phyloP scores from a whole-genome alignment of 2,329 filamentous ascomycete species.

The Acephala macrosclerotiorum region DNA sequence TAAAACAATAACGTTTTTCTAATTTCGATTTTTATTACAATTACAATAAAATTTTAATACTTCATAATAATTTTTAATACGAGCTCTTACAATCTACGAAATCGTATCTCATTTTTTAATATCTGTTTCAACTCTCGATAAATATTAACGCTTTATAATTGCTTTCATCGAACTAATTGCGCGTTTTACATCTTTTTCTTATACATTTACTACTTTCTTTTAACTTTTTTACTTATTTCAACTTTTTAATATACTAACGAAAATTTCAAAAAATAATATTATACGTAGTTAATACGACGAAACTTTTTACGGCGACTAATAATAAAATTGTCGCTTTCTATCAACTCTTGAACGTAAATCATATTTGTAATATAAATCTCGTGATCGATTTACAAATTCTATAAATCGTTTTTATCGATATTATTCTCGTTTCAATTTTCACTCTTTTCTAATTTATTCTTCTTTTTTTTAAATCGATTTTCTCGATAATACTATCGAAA shows the following conservation, averaged over 20 bases:
- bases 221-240: constrained; percentile 18
- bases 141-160: constrained; percentile 18
- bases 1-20: constrained; percentile 18
- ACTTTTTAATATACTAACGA: constrained; percentile 14
- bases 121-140: constrained; percentile 20
- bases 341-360: constrained; percentile 24
- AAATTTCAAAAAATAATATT: constrained; percentile 23
- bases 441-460: constrained; percentile 16
- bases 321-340: constrained; percentile 26
- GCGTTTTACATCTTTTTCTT: constrained; percentile 19
- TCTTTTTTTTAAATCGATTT: constrained; percentile 16
- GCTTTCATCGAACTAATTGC: constrained; percentile 19
- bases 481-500: constrained; percentile 15
- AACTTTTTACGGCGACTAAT: constrained; percentile 24
- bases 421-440: constrained; percentile 14
- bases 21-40: constrained; percentile 15
- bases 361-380: background rate
- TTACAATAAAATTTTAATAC: constrained; percentile 19
- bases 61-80: constrained; percentile 24
- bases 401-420: constrained; percentile 1
- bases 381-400: constrained; percentile 4
- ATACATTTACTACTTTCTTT: constrained; percentile 22
- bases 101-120: constrained; percentile 15
- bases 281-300: constrained; percentile 16
- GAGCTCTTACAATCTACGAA: constrained; percentile 23